These are phyloP conservation scores for Penicillium capsulatum DNA, from an alignment of 2,329 filamentous ascomycete species.

Conservation along the genomic window DNA sequence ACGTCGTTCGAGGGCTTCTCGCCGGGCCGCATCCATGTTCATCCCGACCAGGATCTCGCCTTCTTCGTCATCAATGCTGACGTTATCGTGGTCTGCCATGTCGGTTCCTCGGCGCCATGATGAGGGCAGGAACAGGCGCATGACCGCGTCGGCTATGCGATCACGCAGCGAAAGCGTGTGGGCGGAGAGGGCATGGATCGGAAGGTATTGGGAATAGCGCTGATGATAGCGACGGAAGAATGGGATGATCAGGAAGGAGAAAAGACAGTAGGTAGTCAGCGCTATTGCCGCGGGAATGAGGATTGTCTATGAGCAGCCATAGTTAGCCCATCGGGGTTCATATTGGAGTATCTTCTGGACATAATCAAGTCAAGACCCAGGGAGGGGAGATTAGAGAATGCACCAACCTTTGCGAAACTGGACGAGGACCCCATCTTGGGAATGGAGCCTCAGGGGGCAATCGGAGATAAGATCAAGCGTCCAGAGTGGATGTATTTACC, in stretches of 20 bases:
- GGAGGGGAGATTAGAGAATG: not conserved
- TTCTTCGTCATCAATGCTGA: slow-evolving; percentile 64
- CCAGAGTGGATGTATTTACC: too few relatives aligned
- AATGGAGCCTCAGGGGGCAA: not conserved
- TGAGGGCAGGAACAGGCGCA: slow-evolving; percentile 44
- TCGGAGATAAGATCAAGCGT: not conserved
- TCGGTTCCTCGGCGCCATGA: slow-evolving; percentile 46
- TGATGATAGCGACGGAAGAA: slow-evolving; percentile 65
- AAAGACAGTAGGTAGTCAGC: slow-evolving; percentile 61
- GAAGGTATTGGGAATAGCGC: slow-evolving; percentile 70
- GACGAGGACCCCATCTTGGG: slow-evolving; percentile 28
- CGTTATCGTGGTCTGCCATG: slow-evolving; percentile 47
- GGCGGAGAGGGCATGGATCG: slow-evolving; percentile 53
- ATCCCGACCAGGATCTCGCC: slow-evolving; percentile 50
- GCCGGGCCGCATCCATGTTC: slow-evolving; percentile 49
- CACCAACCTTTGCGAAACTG: slow-evolving; percentile 30
- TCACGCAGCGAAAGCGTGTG: slow-evolving; percentile 55
- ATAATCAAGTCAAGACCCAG: not conserved
- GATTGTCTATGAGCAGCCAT: slow-evolving; percentile 53
- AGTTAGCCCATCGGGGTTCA: slow-evolving; percentile 5
- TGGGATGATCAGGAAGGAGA: slow-evolving; percentile 63
- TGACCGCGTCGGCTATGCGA: slow-evolving; percentile 39
- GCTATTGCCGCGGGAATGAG: slow-evolving; percentile 68
- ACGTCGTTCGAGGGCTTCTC: slow-evolving; percentile 43
- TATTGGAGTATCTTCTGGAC: not conserved